phyloP scores from a whole-genome alignment of 768 basidiomycete species.

The Boletus fagicola region DNA sequence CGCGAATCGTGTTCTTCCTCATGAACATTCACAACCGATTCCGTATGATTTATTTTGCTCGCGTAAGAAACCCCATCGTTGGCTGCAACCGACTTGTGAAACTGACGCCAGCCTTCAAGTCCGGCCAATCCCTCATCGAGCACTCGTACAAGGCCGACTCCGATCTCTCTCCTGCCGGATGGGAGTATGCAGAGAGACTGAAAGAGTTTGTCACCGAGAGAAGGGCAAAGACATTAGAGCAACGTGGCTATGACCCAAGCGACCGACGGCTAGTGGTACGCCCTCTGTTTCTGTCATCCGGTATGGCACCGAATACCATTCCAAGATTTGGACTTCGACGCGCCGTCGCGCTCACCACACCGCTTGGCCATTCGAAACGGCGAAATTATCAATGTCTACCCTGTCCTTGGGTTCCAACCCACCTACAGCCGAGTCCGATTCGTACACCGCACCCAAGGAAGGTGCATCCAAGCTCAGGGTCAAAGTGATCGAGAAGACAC shows the following conservation, averaged over 20 bases:
- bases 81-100: not conserved
- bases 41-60: conserved; percentile 93
- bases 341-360: conserved; percentile 91
- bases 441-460: conserved; percentile 1
- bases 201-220: conserved; percentile 89
- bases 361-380: conserved; percentile 85
- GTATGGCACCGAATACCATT: not conserved
- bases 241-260: conserved; percentile 60
- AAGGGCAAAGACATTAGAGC: conserved; percentile 71
- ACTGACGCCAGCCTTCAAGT: conserved; percentile 45
- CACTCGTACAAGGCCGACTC: conserved; percentile 99
- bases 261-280: conserved; percentile 68
- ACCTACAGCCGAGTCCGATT: not conserved
- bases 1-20: conserved; percentile 94
- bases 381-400: conserved; percentile 18
- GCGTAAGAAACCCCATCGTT: conserved; percentile 49
- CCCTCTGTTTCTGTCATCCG: conserved; percentile 4
- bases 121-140: conserved; percentile 97
- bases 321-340: conserved; percentile 95
- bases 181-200: conserved; percentile 90
- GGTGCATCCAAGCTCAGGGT: conserved; percentile 42
- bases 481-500: conserved; percentile 91
- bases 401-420: conserved; percentile 6
- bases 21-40: conserved; percentile 98
- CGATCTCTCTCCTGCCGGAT: conserved; percentile 90